Conservation (phyloP, 2,329 filamentous ascomycete species). For the Thielaviopsis populi region DNA sequence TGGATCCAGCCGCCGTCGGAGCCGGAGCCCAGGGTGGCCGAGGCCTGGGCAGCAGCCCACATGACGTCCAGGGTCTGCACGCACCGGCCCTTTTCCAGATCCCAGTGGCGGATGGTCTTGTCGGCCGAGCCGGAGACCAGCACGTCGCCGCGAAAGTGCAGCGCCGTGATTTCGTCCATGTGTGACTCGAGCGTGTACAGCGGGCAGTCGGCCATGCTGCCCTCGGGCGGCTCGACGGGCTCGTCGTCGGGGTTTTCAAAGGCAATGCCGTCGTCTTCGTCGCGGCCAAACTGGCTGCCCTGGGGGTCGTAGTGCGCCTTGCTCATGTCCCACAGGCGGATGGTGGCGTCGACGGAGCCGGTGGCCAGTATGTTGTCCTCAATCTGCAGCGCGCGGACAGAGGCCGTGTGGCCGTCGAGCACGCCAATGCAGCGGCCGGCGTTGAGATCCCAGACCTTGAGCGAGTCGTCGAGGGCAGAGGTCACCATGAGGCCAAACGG, state of each 20-base stretch:
- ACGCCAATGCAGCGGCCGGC: conserved; percentile 81
- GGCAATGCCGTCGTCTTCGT: conserved; percentile 48
- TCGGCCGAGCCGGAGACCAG: conserved; percentile 92
- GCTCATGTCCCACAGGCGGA: conserved; percentile 87
- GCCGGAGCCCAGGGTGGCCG: conserved; percentile 48
- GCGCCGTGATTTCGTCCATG: conserved; percentile 82
- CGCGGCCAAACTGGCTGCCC: conserved; percentile 44
- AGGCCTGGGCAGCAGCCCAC: conserved; percentile 90
- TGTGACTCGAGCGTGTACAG: conserved; percentile 83
- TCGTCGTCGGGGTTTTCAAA: conserved; percentile 58
- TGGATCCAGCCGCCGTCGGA: conserved; percentile 57
- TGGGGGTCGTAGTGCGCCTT: conserved; percentile 70
- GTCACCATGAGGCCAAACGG: conserved; percentile 93
- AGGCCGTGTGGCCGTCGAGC: conserved; percentile 87
- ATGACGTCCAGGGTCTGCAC: conserved; percentile 95
- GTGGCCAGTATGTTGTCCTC: conserved; percentile 93
- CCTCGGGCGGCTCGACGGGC: conserved; percentile 53
- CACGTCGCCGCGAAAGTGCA: conserved; percentile 79
- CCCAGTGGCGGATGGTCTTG: conserved; percentile 96
- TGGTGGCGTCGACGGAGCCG: conserved; percentile 86
- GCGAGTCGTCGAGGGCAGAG: conserved; percentile 79
- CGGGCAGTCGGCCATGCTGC: conserved; percentile 77
- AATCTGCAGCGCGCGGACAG: conserved; percentile 80
- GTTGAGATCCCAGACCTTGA: conserved; percentile 93
- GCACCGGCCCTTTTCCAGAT: conserved; percentile 90